Conservation (phyloP, 768 basidiomycete species). For the Omphalotus guepiniiformis region DNA sequence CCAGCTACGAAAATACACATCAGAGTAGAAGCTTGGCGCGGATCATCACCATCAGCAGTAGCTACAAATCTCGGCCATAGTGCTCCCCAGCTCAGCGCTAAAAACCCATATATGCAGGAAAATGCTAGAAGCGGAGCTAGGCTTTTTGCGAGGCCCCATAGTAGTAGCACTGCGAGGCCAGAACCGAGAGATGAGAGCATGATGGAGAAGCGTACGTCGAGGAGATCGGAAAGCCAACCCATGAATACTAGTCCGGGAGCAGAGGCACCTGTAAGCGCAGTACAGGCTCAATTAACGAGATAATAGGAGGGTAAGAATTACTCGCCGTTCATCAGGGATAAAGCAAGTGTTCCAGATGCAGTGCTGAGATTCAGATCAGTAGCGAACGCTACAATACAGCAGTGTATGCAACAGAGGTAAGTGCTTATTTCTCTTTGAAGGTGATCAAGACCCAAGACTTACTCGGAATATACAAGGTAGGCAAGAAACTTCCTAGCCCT, state of each 20-base stretch:
- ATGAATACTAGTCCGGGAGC: slow-evolving; percentile 9
- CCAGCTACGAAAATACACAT: slow-evolving; percentile 9
- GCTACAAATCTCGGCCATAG: slow-evolving; percentile 12
- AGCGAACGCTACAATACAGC: slow-evolving; percentile 6
- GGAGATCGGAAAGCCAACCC: slow-evolving; percentile 10
- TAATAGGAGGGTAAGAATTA: neutral
- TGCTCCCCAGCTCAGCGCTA: slow-evolving; percentile 11
- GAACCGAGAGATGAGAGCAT: slow-evolving; percentile 8
- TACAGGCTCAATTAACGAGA: neutral
- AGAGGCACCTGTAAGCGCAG: slow-evolving; percentile 10
- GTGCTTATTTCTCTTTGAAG: neutral
- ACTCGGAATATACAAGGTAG: slow-evolving; percentile 11
- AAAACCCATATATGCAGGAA: slow-evolving; percentile 9
- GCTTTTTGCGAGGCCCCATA: slow-evolving; percentile 7
- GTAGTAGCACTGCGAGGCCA: slow-evolving; percentile 5
- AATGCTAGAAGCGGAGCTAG: slow-evolving; percentile 8
- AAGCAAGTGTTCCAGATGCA: slow-evolving; percentile 9
- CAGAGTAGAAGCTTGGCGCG: neutral
- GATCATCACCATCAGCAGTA: slow-evolving; percentile 6
- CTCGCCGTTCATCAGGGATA: slow-evolving; percentile 10
- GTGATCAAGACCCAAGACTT: neutral
- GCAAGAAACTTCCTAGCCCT: slow-evolving; percentile 10
- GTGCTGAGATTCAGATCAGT: slow-evolving; percentile 8
- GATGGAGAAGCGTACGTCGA: slow-evolving; percentile 7
- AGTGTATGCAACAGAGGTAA: neutral